Evolutionary conservation across 495 filamentous ascomycete genomes (phyloP).

Genomic region (Daldinia grandis): DNA sequence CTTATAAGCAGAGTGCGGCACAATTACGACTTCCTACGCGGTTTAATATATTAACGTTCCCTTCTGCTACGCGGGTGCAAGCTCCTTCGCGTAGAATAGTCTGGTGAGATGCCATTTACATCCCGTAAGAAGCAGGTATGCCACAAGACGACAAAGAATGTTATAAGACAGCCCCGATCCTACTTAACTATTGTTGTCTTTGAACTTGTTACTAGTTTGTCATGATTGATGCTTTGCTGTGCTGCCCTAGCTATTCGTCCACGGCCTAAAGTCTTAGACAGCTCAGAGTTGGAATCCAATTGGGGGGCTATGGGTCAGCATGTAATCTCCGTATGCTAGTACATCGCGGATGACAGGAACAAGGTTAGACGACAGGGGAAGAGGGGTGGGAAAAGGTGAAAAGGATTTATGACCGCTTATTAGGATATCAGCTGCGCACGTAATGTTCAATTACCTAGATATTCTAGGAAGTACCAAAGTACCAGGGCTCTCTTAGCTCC

Average conservation of each 20-base stretch:
- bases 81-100: conserved; percentile 8
- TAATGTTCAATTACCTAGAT: conserved; percentile 1
- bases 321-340: conserved; percentile 43
- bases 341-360: conserved; percentile 39
- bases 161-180: conserved; percentile 31
- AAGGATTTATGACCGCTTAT: conserved; percentile 35
- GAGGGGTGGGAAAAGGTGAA: conserved; percentile 1
- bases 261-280: conserved; percentile 37
- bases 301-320: conserved; percentile 35
- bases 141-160: conserved; percentile 28
- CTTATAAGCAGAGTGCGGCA: conserved; percentile 17
- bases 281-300: conserved; percentile 21
- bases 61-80: conserved; percentile 11
- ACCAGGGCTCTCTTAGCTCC: conserved; percentile 9
- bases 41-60: conserved; percentile 15
- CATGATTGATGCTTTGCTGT: conserved; percentile 26
- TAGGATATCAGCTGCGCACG: conserved; percentile 16
- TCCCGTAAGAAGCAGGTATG: conserved; percentile 21
- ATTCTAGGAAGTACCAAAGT: conserved; percentile 2
- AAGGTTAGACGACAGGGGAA: conserved; percentile 34
- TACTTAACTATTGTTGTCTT: conserved; percentile 34
- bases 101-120: conserved; percentile 18
- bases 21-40: conserved; percentile 13
- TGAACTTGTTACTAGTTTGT: conserved; percentile 24
- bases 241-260: conserved; percentile 23